Conservation (phyloP, 106 monocot genomes). For the Apostasia shenzhenica region DNA sequence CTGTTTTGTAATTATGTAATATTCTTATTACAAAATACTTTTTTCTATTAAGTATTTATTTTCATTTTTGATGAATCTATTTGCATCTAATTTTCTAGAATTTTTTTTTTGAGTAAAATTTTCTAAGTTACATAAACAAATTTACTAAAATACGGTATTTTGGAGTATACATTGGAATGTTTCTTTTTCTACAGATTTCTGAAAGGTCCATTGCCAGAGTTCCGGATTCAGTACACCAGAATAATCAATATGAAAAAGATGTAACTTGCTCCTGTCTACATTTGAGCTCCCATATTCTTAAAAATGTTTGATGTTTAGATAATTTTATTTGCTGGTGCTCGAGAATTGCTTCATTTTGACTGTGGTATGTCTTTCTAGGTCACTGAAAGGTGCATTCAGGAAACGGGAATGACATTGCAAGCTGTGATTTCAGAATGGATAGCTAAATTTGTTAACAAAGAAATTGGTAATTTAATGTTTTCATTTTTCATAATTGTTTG, state of each 20-base stretch:
- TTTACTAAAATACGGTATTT: no score
- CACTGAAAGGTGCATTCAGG: constrained; percentile 74
- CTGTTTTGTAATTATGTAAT: no score
- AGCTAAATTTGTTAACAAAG: constrained; percentile 59
- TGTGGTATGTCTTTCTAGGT: constrained; percentile 32
- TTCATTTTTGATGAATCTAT: no score
- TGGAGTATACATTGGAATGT: no score
- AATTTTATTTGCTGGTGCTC: constrained; percentile 5
- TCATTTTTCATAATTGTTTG: neutral
- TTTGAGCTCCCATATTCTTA: neutral
- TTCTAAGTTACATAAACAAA: no score
- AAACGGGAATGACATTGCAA: constrained; percentile 69
- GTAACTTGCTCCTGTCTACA: constrained; percentile 22
- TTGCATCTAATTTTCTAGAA: no score
- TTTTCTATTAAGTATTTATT: no score
- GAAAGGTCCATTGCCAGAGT: constrained; percentile 46
- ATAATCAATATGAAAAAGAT: constrained; percentile 73
- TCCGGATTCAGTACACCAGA: constrained; percentile 75
- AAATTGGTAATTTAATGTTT: constrained; percentile 50
- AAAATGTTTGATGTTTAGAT: neutral
- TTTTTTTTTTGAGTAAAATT: no score
- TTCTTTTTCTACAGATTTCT: constrained; percentile 44
- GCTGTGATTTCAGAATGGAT: constrained; percentile 74
- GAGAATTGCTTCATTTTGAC: constrained; percentile 3
- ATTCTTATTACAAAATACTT: no score